These are phyloP conservation scores for Dryadomyces sulphureus DNA, from an alignment of 2,329 filamentous ascomycete genomes.

Conservation along the genomic window DNA sequence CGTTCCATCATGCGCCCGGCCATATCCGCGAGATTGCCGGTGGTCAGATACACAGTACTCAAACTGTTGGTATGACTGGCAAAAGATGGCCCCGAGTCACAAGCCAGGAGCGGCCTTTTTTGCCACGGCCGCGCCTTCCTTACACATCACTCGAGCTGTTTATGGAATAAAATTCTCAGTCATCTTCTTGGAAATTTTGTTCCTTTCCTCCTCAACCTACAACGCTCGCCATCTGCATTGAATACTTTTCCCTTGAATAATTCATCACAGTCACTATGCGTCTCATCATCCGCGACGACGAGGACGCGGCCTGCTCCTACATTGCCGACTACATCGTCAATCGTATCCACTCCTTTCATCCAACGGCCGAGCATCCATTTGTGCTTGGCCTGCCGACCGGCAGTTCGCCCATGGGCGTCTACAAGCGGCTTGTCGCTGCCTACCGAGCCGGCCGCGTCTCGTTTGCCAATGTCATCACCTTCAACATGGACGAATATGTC, in stretches of 20 bases:
- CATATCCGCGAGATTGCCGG: too few relatives aligned
- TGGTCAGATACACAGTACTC: too few relatives aligned
- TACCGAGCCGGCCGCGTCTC: slow-evolving; percentile 38
- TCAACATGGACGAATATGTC: slow-evolving; percentile 59
- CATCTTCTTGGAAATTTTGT: too few relatives aligned
- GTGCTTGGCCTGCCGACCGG: slow-evolving; percentile 62
- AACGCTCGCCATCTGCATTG: background rate
- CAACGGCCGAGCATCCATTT: slow-evolving; percentile 49
- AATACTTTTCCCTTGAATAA: background rate
- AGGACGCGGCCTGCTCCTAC: slow-evolving; percentile 46
- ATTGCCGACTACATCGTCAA: slow-evolving; percentile 62
- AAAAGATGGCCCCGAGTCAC: too few relatives aligned
- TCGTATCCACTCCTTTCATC: slow-evolving; percentile 53
- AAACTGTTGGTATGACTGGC: too few relatives aligned
- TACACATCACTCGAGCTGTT: background rate
- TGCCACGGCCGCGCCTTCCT: background rate
- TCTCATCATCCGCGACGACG: slow-evolving; percentile 56
- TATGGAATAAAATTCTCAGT: too few relatives aligned
- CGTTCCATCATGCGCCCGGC: background rate
- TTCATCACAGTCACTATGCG: slow-evolving; percentile 37
- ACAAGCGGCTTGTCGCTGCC: slow-evolving; percentile 49
- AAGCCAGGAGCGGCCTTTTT: too few relatives aligned
- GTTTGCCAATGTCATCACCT: slow-evolving; percentile 57
- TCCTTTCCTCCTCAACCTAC: too few relatives aligned
- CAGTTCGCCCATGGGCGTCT: slow-evolving; percentile 54